Percentiles rank a stretch among this genome's conserved stretches.
Conservation (phyloP, 257 asterid genomes). For the Anisodus tanguticus region DNA sequence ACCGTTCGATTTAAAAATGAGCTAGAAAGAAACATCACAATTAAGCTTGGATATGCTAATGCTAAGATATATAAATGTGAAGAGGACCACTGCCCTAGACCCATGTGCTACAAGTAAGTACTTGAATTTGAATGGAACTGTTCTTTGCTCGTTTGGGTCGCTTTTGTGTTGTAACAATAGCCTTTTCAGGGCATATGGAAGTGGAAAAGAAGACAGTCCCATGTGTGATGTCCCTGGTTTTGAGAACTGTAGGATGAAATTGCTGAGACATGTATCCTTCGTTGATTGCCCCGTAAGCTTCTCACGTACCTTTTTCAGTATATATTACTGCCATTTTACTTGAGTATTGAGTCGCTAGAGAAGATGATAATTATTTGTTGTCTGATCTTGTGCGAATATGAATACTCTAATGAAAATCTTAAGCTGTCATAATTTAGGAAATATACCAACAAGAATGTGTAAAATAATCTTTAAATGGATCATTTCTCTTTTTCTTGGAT, state of each 20-base stretch:
- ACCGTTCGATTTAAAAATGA: conserved; percentile 98
- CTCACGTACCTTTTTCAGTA: not conserved
- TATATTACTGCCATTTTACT: not conserved
- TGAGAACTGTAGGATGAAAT: conserved; percentile 87
- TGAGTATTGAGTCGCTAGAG: not conserved
- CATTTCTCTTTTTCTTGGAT: not conserved
- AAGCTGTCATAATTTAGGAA: not conserved
- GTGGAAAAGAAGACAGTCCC: conserved; percentile 96
- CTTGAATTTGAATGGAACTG: not conserved
- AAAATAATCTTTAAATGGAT: not conserved
- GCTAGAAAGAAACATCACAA: conserved; percentile 94
- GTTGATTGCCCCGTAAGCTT: conserved; percentile 96
- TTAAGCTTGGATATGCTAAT: conserved; percentile 99
- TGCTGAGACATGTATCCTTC: conserved; percentile 92
- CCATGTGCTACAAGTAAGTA: conserved; percentile 93
- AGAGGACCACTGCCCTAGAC: conserved; percentile 92
- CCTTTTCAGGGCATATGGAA: conserved; percentile 86
- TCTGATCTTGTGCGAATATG: not conserved
- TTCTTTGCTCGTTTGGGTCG: conserved; percentile 28
- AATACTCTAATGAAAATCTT: not conserved
- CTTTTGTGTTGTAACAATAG: conserved; percentile 21
- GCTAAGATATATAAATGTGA: conserved; percentile 96
- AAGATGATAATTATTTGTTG: not conserved
- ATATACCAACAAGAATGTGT: not conserved
- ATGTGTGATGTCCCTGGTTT: conserved; percentile 96